Conservation (phyloP, 2,329 filamentous ascomycete genomes). For the Hymenoscyphus scutula region DNA sequence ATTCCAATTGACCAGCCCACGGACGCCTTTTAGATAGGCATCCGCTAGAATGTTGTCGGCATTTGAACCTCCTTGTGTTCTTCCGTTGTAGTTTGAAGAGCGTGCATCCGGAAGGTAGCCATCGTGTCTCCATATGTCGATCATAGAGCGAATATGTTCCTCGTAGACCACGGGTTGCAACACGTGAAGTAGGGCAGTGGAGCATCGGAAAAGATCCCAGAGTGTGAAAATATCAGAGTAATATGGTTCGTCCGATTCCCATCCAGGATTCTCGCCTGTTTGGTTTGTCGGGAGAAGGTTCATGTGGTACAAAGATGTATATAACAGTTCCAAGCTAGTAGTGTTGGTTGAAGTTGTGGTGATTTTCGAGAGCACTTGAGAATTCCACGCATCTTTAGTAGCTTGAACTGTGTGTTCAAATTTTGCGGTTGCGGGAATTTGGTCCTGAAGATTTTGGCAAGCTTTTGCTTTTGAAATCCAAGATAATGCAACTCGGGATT, state of each 20-base stretch:
- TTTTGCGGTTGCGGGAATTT: slow-evolving; percentile 44
- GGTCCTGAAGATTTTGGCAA: slow-evolving; percentile 46
- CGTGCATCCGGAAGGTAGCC: slow-evolving; percentile 65
- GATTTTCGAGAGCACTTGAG: slow-evolving; percentile 60
- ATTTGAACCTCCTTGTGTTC: slow-evolving; percentile 67
- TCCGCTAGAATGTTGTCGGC: slow-evolving; percentile 71
- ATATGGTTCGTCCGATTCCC: slow-evolving; percentile 63
- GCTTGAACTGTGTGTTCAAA: slow-evolving; percentile 41
- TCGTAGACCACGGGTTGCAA: slow-evolving; percentile 61
- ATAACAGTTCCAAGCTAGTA: slow-evolving; percentile 58
- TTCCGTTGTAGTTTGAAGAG: slow-evolving; percentile 67
- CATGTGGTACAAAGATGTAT: slow-evolving; percentile 61
- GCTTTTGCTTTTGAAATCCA: slow-evolving; percentile 49
- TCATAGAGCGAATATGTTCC: slow-evolving; percentile 63
- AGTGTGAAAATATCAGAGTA: slow-evolving; percentile 71
- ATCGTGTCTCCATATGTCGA: slow-evolving; percentile 66
- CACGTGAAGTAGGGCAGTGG: slow-evolving; percentile 63
- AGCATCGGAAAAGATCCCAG: slow-evolving; percentile 64
- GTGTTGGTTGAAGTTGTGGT: slow-evolving; percentile 56
- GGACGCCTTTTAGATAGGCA: slow-evolving; percentile 66
- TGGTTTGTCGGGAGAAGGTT: slow-evolving; percentile 54
- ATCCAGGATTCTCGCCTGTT: slow-evolving; percentile 68
- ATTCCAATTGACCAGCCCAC: slow-evolving; percentile 60
- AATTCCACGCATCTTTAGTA: slow-evolving; percentile 57
- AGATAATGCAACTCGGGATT: slow-evolving; percentile 50